phyloP scores from a whole-genome alignment of 208 protist genomes.

The Endotrypanum monterogeii region DNA sequence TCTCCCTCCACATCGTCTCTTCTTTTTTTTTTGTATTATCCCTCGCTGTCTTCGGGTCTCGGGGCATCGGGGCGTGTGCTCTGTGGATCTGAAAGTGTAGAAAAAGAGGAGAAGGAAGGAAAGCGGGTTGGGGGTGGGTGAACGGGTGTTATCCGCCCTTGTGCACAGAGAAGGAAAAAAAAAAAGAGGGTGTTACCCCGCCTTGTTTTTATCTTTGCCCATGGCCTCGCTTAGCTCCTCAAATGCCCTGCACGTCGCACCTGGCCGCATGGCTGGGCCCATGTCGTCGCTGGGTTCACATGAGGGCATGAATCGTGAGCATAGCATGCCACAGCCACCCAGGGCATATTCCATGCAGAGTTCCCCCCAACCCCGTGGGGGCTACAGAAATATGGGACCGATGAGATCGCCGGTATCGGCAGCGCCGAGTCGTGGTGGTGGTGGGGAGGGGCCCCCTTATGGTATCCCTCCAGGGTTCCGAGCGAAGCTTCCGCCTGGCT shows the following conservation, averaged over 20 bases:
- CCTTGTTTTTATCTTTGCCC: background rate
- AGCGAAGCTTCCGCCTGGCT: conserved; percentile 16
- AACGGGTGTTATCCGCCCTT: too few species aligned
- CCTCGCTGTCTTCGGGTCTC: too few species aligned
- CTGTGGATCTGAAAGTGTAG: too few species aligned
- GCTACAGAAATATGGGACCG: background rate
- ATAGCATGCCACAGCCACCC: background rate
- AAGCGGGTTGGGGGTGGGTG: too few species aligned
- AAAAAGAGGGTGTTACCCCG: too few species aligned
- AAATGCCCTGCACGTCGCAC: background rate
- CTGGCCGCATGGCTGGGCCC: background rate
- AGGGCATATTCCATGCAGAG: conserved; percentile 8
- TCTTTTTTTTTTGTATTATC: too few species aligned
- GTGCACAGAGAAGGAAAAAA: too few species aligned
- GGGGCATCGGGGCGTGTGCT: too few species aligned
- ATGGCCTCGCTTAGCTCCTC: background rate
- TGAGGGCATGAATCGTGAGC: background rate
- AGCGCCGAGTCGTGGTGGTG: background rate
- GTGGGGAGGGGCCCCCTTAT: too few species aligned
- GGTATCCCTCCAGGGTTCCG: conserved; percentile 9
- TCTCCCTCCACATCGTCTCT: too few species aligned
- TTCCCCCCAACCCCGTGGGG: background rate
- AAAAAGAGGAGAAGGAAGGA: too few species aligned
- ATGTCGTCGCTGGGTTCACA: background rate
- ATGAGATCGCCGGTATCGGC: background rate